Evolutionary conservation across 1,284 basidiomycete genomes (phyloP), one percentile per base, ranked within the genome.

Genomic region (Sphaerobolus stellatus): DNA sequence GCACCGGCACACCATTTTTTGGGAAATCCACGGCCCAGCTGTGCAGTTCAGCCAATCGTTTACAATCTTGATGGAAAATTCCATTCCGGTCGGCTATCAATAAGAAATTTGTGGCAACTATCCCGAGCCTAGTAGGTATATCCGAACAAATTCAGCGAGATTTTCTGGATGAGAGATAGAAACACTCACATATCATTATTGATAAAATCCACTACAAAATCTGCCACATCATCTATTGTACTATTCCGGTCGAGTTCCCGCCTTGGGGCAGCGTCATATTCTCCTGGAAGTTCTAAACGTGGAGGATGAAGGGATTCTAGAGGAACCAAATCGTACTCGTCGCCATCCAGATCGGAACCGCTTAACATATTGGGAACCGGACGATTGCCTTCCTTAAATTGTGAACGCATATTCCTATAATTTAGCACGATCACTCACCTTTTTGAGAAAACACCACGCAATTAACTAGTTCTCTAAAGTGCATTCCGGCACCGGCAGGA

Each of bases 191-290:
- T 54, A 51, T 89, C 85, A 49, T 78, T 84, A 60, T 74, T 81
- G 58, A 88, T 84, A 57, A 82, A 90, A 55, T 89, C 83, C 50
- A 86, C 75, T 14, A 90, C 80, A 63, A 90, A 91, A 46, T 88
- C 81, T 2, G 82, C 83, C 2, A 90, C 83, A 67, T 87, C 91
- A 16, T 64, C 71, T 75, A 85, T 87, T 9, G 76, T 88, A 66
- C 80, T 83, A 31, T 71, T 76, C 28, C 78, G 77, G 41, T 76
- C 64, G 1, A 90, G 65, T 3, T 73, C 46, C 52, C 78, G 80
- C 60, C 69, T 78, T 9, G 65, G 61, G 0, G 79, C 80, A 1
- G 80, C 70, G 20, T 60, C 56, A 25, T 54, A 54, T 13, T 34
- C 27, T 14, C 53, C 53, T 2, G 53, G 53, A 9, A 13, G 20